Conservation (phyloP, 352 stramenopile genomes). For the Phytophthora boehmeriae region DNA sequence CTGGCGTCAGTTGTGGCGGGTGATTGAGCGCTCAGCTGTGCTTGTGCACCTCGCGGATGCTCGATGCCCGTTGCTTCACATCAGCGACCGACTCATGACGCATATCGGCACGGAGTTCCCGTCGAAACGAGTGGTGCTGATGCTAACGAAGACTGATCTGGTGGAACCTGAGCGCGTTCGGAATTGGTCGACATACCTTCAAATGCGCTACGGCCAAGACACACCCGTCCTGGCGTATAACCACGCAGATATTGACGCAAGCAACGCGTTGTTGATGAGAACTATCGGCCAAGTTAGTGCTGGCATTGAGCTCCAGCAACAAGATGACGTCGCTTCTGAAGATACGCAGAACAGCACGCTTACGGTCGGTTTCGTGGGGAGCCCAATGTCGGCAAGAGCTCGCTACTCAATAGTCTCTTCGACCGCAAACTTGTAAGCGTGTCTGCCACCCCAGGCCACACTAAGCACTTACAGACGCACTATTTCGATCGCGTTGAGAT, state of each 20-base stretch:
- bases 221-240: slow-evolving; percentile 84
- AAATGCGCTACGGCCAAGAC: slow-evolving; percentile 82
- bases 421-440: slow-evolving; percentile 81
- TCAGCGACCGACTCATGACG: slow-evolving; percentile 71
- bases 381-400: slow-evolving; percentile 96
- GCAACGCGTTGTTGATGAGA: slow-evolving; percentile 49
- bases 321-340: slow-evolving; percentile 43
- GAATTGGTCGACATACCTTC: slow-evolving; percentile 93
- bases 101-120: slow-evolving; percentile 48
- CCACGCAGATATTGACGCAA: slow-evolving; percentile 61
- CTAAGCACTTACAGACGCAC: slow-evolving; percentile 85
- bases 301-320: slow-evolving; percentile 32
- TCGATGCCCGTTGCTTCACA: slow-evolving; percentile 71
- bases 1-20: slow-evolving; percentile 84
- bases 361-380: slow-evolving; percentile 97
- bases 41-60: slow-evolving; percentile 79
- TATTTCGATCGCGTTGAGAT: slow-evolving; percentile 69
- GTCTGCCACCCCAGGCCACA: slow-evolving; percentile 78
- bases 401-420: slow-evolving; percentile 92
- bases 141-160: slow-evolving; percentile 99
- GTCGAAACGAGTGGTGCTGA: slow-evolving; percentile 94
- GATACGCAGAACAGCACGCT: slow-evolving; percentile 93
- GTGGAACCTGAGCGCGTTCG: slow-evolving; percentile 84
- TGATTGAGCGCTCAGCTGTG: slow-evolving; percentile 77
- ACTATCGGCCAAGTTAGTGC: slow-evolving; percentile 44